Conservation (phyloP, 805 yeast species). For the Candida verbasci region DNA sequence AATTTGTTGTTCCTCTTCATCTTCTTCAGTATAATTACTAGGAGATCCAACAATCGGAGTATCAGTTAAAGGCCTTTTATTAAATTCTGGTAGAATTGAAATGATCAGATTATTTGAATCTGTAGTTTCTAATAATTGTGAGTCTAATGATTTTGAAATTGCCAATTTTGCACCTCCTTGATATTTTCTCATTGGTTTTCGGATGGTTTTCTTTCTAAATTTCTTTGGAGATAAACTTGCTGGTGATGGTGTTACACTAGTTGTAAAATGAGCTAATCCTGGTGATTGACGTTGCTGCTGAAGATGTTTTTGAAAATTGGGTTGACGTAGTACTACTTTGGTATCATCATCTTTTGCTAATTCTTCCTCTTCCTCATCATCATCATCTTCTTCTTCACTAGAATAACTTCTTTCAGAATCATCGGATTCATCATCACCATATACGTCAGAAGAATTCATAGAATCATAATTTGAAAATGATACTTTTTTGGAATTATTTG, state of each 20-base stretch:
- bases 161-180: slow-evolving; percentile 10
- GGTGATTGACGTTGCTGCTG: no score
- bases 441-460: slow-evolving; percentile 7
- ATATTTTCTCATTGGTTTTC: background rate
- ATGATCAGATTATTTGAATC: slow-evolving; percentile 9
- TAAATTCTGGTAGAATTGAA: slow-evolving; percentile 49
- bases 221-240: slow-evolving; percentile 6
- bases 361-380: slow-evolving; percentile 8
- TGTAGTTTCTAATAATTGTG: slow-evolving; percentile 11
- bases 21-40: slow-evolving; percentile 22
- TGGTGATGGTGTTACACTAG: slow-evolving; percentile 8
- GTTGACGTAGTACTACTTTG: slow-evolving; percentile 5
- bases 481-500: slow-evolving; percentile 11
- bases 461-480: slow-evolving; percentile 13
- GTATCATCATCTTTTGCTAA: background rate
- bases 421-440: slow-evolving; percentile 4
- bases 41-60: slow-evolving; percentile 70
- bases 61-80: slow-evolving; percentile 69
- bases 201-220: background rate
- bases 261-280: slow-evolving; percentile 4
- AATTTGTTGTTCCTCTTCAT: slow-evolving; percentile 16
- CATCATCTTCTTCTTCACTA: slow-evolving; percentile 9
- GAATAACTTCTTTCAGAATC: slow-evolving; percentile 6
- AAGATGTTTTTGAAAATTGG: slow-evolving; percentile 1
- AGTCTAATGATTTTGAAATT: slow-evolving; percentile 13